Conservation (phyloP, 768 basidiomycete genomes). For the Russula vinacea region DNA sequence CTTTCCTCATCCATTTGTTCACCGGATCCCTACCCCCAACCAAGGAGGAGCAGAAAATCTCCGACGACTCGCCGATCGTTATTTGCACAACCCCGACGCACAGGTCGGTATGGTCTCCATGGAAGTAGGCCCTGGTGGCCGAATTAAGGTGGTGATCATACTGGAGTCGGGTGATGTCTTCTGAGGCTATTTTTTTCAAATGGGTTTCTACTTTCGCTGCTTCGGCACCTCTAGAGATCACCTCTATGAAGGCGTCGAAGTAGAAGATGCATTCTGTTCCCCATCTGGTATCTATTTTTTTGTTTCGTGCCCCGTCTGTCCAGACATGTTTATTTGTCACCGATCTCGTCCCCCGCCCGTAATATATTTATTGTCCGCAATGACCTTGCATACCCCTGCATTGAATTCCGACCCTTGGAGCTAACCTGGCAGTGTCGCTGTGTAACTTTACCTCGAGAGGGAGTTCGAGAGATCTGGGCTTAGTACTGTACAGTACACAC, state of each 20-base stretch:
- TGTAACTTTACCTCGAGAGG: neutral
- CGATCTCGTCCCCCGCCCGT: neutral
- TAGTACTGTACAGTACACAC: neutral
- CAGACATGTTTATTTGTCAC: neutral
- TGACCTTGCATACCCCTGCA: neutral
- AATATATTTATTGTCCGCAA: neutral
- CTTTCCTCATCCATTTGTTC: neutral
- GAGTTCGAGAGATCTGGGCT: neutral
- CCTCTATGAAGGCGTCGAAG: neutral
- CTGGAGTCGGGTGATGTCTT: conserved; percentile 1
- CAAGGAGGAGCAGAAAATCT: neutral
- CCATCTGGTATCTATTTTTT: neutral
- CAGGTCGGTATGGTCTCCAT: neutral
- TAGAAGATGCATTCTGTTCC: neutral
- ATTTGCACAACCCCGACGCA: neutral
- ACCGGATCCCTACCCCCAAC: neutral
- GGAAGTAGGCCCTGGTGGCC: neutral
- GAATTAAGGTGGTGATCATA: conserved; percentile 1
- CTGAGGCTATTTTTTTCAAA: neutral
- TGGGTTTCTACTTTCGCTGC: neutral
- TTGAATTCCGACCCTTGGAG: neutral
- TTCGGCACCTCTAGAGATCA: neutral
- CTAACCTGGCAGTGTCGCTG: neutral
- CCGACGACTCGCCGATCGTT: neutral
- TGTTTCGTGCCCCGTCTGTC: neutral